Base-by-base conservation (phyloP, 306 rosid genomes). In the Prinsepia uniflora region DNA sequence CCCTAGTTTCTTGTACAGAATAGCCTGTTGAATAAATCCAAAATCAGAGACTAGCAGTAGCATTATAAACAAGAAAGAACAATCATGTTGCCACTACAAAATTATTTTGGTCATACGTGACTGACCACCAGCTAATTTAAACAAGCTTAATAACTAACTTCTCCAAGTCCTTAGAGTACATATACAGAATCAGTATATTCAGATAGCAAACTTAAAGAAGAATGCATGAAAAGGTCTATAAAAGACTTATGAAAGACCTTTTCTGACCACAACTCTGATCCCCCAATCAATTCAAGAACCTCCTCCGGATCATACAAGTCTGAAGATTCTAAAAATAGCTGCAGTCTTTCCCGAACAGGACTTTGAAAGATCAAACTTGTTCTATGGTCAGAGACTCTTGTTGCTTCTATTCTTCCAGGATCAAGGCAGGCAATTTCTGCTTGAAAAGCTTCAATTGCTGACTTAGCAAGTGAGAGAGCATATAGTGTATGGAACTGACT, bases 261-360 rank as follows among this genome's bases (percentile, higher is more conserved):
- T 79, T 94, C 98, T 80, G 82, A 79, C 98, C 97, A 94, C 61
- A 94, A 83, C 67, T 94, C 98, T 72, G 98, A 94, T 75, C 86
- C 95, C 86, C 86, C 98, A 76, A 94, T 84, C 85, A 94, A 82
- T 75, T 90, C 90, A 62, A 94, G 90, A 84, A 94, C 89, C 70
- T 94, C 98, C 77, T 94, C 98, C 45, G 98, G 90, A 72, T 94
- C 98, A 86, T 89, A 94, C 78, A 90, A 76, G 71, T 90, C 98
- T 18, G 98, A 94, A 75, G 97, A 90, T 70, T 87, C 90, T 80
- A 94, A 83, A 75, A 94, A 94, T 44, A 84, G 70, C 87, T 94
- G 98, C 72, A 94, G 84, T 72, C 97, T 86, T 84, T 94, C 89
- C 67, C 87, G 81, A 75, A 86, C 86, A 68, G 95, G 78, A 82